These are phyloP conservation scores for Neotropicomus parvogracilis DNA, from an alignment of 1,284 basidiomycete species.

Conservation along the genomic window DNA sequence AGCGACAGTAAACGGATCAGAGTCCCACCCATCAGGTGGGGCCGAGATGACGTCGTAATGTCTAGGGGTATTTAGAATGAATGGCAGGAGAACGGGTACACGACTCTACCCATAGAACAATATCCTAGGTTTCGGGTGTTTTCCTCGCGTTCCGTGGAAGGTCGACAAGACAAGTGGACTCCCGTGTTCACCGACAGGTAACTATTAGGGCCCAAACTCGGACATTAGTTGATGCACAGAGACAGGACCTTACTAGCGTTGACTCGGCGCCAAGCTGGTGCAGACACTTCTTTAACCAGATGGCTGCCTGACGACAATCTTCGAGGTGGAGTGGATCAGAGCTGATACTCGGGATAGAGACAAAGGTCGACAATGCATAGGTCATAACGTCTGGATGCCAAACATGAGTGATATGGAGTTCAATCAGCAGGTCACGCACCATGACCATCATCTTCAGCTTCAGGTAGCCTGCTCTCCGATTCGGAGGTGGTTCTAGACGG, in stretches of 20 bases:
- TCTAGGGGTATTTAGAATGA: conserved; percentile 35
- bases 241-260: conserved; percentile 50
- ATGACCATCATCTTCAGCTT: conserved; percentile 19
- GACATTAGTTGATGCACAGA: conserved; percentile 8
- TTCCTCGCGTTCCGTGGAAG: conserved; percentile 65
- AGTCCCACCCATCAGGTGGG: conserved; percentile 72
- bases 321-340: conserved; percentile 67
- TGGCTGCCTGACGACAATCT: conserved; percentile 88
- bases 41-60: conserved; percentile 94
- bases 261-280: conserved; percentile 82
- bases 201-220: conserved; percentile 36
- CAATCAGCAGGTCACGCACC: conserved; percentile 13
- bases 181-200: conserved; percentile 58
- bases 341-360: conserved; percentile 85
- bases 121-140: conserved; percentile 61
- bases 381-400: conserved; percentile 53
- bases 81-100: background rate
- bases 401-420: conserved; percentile 11
- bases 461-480: conserved; percentile 12
- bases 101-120: conserved; percentile 77
- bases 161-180: conserved; percentile 87
- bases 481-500: conserved; percentile 31
- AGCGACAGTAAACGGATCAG: conserved; percentile 79
- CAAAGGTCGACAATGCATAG: conserved; percentile 79
- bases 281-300: conserved; percentile 86